Conservation (phyloP, 2,329 filamentous ascomycete species). For the Nothophaeocryptopus gaeumannii region DNA sequence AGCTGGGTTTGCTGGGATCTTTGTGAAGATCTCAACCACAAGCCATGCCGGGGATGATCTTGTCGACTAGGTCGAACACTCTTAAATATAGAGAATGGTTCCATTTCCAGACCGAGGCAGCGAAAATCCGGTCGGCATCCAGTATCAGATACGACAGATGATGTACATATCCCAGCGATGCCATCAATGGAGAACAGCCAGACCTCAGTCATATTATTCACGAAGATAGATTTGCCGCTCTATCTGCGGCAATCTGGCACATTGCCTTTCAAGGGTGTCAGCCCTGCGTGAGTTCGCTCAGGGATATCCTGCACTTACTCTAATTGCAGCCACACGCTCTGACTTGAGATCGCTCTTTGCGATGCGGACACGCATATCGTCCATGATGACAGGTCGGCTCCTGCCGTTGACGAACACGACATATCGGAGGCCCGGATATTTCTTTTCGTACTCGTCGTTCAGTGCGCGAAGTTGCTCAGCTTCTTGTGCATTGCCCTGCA, state of each 20-base stretch:
- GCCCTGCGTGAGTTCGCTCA: slow-evolving; percentile 1
- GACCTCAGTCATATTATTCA: slow-evolving; percentile 2
- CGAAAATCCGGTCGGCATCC: background rate
- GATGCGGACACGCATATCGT: slow-evolving; percentile 76
- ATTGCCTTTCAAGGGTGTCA: slow-evolving; percentile 63
- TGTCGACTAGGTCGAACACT: background rate
- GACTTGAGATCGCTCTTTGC: slow-evolving; percentile 60
- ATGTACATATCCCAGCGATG: background rate
- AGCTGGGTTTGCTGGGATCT: too few relatives aligned
- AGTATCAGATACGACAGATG: background rate
- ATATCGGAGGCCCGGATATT: slow-evolving; percentile 79
- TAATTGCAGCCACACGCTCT: slow-evolving; percentile 71
- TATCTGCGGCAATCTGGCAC: slow-evolving; percentile 83
- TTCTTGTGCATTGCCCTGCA: slow-evolving; percentile 58
- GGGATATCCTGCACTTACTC: slow-evolving; percentile 52
- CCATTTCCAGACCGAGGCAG: background rate
- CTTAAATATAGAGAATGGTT: background rate
- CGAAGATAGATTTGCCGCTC: slow-evolving; percentile 61
- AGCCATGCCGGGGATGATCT: background rate
- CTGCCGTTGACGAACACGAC: slow-evolving; percentile 90
- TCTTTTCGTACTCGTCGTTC: slow-evolving; percentile 76
- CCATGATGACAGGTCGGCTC: slow-evolving; percentile 69
- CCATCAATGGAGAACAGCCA: background rate
- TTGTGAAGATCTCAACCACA: too few relatives aligned
- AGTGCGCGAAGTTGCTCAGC: slow-evolving; percentile 57